phyloP scores from a whole-genome alignment of 2,329 filamentous ascomycete genomes.

The Cordyceps militaris region DNA sequence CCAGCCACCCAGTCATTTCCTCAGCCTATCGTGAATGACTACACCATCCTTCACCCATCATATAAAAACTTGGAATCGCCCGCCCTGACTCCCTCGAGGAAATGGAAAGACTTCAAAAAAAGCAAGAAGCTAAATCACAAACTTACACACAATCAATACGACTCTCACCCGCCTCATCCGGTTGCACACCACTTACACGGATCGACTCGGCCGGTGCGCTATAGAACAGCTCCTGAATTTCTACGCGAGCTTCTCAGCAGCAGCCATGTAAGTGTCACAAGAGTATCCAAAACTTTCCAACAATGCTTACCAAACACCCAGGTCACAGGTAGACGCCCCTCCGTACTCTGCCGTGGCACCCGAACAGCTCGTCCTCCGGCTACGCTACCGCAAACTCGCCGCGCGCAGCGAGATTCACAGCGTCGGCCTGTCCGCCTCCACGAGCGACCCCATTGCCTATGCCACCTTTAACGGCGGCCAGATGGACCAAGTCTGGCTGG shows the following conservation, averaged over 20 bases:
- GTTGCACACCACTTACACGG: not conserved
- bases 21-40: not conserved
- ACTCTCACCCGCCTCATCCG: too few relatives aligned
- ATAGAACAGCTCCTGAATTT: not conserved
- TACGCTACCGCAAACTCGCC: slow-evolving; percentile 22
- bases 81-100: not conserved
- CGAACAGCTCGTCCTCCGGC: slow-evolving; percentile 18
- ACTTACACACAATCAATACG: not conserved
- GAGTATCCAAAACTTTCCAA: not conserved
- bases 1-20: not conserved
- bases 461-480: slow-evolving; percentile 25
- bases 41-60: not conserved
- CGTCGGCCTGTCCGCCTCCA: slow-evolving; percentile 24
- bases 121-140: not conserved
- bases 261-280: not conserved
- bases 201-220: not conserved
- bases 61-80: slow-evolving; percentile 1
- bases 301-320: not conserved
- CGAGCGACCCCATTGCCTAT: slow-evolving; percentile 20
- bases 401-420: slow-evolving; percentile 27
- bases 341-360: slow-evolving; percentile 2
- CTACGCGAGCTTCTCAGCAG: not conserved
- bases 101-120: not conserved
- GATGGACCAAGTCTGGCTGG: slow-evolving; percentile 29
- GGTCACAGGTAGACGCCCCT: not conserved